These are phyloP conservation scores for Pseudognaphalium luteoalbum DNA, from an alignment of 129 eudicot genomes.

Conservation along the genomic window DNA sequence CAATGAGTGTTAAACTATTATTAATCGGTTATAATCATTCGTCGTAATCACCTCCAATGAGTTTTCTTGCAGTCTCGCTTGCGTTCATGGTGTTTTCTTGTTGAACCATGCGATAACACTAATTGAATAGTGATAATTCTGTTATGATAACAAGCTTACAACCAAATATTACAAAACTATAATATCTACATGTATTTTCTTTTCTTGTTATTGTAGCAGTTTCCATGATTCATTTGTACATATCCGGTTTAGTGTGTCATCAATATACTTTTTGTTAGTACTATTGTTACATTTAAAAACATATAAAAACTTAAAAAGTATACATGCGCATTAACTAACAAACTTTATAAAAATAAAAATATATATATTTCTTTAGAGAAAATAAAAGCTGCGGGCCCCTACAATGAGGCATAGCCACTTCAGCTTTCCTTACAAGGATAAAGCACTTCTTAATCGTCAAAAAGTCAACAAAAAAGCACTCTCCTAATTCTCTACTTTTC, in stretches of 20 bases:
- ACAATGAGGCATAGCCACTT: slow-evolving; percentile 32
- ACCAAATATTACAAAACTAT: not conserved
- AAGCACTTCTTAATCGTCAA: slow-evolving; percentile 34
- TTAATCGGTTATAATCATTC: too few species aligned
- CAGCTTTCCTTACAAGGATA: slow-evolving; percentile 37
- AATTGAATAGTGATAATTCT: too few species aligned
- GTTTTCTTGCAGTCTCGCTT: not conserved
- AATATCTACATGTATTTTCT: too few species aligned
- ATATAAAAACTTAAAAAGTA: not conserved
- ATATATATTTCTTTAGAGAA: not conserved
- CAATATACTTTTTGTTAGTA: not conserved
- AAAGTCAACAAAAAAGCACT: slow-evolving; percentile 37
- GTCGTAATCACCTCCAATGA: too few species aligned
- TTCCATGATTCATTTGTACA: not conserved
- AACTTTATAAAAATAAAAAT: not conserved
- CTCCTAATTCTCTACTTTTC: slow-evolving; percentile 5
- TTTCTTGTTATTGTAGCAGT: not conserved
- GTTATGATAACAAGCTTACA: too few species aligned
- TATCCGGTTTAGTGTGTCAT: not conserved
- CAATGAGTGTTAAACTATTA: too few species aligned
- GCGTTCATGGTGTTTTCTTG: not conserved
- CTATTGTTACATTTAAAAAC: not conserved
- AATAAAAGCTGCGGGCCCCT: slow-evolving; percentile 39
- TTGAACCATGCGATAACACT: not conserved
- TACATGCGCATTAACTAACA: not conserved